Base-by-base conservation (phyloP, 176 grass and related monocot genomes). In the Cymbopogon citratus region DNA sequence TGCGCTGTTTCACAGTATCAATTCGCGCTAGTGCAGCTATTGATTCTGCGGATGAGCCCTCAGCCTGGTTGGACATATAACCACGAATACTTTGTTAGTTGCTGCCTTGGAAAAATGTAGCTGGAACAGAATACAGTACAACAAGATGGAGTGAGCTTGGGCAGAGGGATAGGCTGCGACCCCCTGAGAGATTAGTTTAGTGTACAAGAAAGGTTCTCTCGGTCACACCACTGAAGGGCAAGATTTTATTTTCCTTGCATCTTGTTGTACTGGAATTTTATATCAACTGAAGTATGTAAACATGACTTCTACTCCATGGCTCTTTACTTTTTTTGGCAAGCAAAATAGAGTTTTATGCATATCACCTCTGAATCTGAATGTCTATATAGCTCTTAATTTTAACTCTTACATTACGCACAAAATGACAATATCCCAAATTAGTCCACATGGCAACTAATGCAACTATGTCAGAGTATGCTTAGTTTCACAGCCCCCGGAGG, bases 41-140 rank as follows among this genome's bases (percentile, higher is more conserved):
- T 21, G 97, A 99, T 76, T 99, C 97, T 65, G 97, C 91, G 60
- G 97, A 99, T 74, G 93, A 93, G 31, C 97, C 97, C 70, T 99
- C 97, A 18, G 97, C 97, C 95, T 98, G 86, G 76, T 63, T 38
- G 63, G 27, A 89, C 61, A 72, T 67, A 78, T 39, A 24, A 82
- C 52, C 79, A 59, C 61, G 35, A 73, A 46, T 73, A 78, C 0
- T 71, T 80, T 44, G 71, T 76, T 76, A 81, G 12, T 8, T 45
- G 41, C 12, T 14, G 52, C 21, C 19, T 76, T 81, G 68, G 3
- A 11, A 16, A 80, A 26, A 68, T 63, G 39, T 62, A 34, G 29
- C 24, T 63, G 39, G 70, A 80, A 81, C 14, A 44, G 54, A 1
- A n/a, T 38, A 26, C 35, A 72, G 39, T 71, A 25, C 27, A 45